Evolutionary conservation across 768 basidiomycete genomes (phyloP).

Genomic region (Tylopilus balloui): DNA sequence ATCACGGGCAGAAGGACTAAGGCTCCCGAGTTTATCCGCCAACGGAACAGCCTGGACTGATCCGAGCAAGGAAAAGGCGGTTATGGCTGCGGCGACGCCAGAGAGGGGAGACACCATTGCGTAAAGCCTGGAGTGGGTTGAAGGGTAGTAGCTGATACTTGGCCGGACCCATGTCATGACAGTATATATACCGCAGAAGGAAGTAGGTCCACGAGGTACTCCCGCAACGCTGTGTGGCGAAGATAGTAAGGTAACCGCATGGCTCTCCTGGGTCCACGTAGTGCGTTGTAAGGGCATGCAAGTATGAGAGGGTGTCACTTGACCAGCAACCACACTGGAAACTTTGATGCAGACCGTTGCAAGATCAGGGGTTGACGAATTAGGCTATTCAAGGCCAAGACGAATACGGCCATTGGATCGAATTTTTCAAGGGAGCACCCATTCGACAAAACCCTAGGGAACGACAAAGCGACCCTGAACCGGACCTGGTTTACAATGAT

Average conservation of each 20-base stretch:
- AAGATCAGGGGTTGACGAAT: neutral
- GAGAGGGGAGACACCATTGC: slow-evolving; percentile 19
- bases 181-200: slow-evolving; percentile 17
- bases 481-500: neutral
- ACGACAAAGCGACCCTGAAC: neutral
- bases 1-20: slow-evolving; percentile 24
- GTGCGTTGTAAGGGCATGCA: neutral
- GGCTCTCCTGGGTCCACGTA: neutral
- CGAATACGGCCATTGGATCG: neutral
- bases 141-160: neutral
- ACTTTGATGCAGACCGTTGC: neutral
- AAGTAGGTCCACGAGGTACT: neutral
- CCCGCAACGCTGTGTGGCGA: neutral
- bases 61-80: slow-evolving; percentile 13
- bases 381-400: neutral
- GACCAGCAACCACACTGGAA: neutral
- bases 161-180: neutral
- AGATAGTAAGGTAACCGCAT: neutral
- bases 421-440: neutral
- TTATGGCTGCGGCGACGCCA: neutral
- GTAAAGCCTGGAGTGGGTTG: neutral
- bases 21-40: slow-evolving; percentile 15
- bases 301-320: neutral
- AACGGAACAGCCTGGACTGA: slow-evolving; percentile 16
- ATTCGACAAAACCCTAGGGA: neutral